Base-by-base conservation (phyloP, 352 stramenopile genomes). In the Phytophthora pisi region DNA sequence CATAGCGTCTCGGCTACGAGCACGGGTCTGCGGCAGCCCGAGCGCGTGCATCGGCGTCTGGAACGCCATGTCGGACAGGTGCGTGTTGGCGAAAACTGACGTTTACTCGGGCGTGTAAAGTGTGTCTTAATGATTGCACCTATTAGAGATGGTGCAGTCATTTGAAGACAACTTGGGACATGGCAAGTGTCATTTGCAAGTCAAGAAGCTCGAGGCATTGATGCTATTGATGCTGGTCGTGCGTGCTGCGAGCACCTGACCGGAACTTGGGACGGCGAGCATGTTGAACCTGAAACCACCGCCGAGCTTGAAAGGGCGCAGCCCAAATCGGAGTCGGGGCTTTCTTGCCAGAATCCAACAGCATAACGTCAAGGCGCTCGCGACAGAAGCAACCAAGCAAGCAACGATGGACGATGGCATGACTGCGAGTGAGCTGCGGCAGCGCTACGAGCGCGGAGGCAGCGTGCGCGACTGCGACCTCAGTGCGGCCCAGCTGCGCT, bases 391-490 rank as follows among this genome's bases (percentile, higher is more conserved):
- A 43, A 23, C 38, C 15, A 20, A 46, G 23, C 70, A 38, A 60
- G 26, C 8, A 45, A 50, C 30, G 13, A 76, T 76, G 69, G 86
- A 95, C 68, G 86, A 95, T 66, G 72, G 75, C 11, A 74, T 91
- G 68, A 84, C 46, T 28, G 86, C 86, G 30, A 84, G 76, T 45
- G 86, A 95, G 46, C 69, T 95, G 56, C 82, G 86, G 31, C 79
- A 79, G 58, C 82, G 86, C 40, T 95, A 95, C 66, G 82, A 89
- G 57, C 84, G 86, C 36, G 84, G 83, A 43, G 86, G 86, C 18
- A 87, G 71, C 1, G 84, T 95, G 34, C 84, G 81, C 18, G 86
- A 95, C 65, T 87, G 70, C 45, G 85, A 95, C 66, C 75, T 95
- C 45, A 95, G 83, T 47, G 86, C 86, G 0, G 86, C 84, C 8